phyloP scores from a whole-genome alignment of 495 filamentous ascomycete genomes.

The Hamigera avellanea region DNA sequence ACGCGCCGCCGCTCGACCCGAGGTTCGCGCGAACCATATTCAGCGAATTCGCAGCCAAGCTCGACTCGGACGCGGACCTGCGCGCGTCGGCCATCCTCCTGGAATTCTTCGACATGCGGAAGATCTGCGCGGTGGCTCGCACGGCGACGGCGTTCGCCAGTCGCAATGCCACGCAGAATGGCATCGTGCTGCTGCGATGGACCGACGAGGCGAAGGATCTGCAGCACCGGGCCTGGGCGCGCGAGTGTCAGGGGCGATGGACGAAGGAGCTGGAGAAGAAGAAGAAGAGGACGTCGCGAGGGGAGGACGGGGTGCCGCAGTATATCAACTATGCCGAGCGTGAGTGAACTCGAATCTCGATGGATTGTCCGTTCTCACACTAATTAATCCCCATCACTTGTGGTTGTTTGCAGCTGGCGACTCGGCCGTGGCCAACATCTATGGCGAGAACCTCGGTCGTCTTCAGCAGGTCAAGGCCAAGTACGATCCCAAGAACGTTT shows the following conservation, averaged over 20 bases:
- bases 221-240: slow-evolving; percentile 19
- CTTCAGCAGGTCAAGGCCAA: slow-evolving; percentile 36
- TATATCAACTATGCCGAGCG: slow-evolving; percentile 34
- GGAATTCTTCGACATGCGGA: slow-evolving; percentile 24
- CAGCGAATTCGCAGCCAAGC: slow-evolving; percentile 23
- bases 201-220: slow-evolving; percentile 15
- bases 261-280: slow-evolving; percentile 13
- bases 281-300: not conserved
- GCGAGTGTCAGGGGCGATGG: slow-evolving; percentile 17
- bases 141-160: slow-evolving; percentile 18
- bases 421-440: slow-evolving; percentile 22
- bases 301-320: slow-evolving; percentile 16
- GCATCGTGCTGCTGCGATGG: slow-evolving; percentile 22
- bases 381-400: not conserved
- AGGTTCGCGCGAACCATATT: slow-evolving; percentile 23
- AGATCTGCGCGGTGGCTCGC: slow-evolving; percentile 16
- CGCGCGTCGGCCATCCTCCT: slow-evolving; percentile 16
- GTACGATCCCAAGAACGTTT: slow-evolving; percentile 46
- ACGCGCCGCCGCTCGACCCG: slow-evolving; percentile 27
- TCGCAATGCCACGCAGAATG: slow-evolving; percentile 23
- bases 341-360: slow-evolving; percentile 11
- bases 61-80: slow-evolving; percentile 13
- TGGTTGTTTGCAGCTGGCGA: slow-evolving; percentile 16
- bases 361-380: not conserved
- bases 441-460: slow-evolving; percentile 33